Percentiles rank a stretch among this genome's conserved stretches.
These are phyloP conservation scores for Calvatia gigantea DNA, from an alignment of 768 basidiomycete genomes.

Conservation along the genomic window DNA sequence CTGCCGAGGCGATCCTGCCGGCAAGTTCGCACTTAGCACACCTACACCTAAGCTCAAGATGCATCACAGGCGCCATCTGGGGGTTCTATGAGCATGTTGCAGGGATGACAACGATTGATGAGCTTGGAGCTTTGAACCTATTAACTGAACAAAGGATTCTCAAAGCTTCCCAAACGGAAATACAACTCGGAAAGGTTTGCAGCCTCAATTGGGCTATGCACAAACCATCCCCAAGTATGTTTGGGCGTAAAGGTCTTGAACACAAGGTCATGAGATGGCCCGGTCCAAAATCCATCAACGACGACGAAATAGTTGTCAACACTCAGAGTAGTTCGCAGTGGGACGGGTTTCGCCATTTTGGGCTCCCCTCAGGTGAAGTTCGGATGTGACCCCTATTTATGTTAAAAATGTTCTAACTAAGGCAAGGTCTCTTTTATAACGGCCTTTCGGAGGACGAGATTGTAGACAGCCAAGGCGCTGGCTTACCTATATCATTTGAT, in stretches of 20 bases:
- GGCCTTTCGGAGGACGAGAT: conserved; percentile 18
- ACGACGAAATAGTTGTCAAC: conserved; percentile 22
- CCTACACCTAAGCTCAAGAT: not conserved
- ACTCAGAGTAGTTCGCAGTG: conserved; percentile 24
- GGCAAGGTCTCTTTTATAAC: conserved; percentile 22
- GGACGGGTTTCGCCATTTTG: conserved; percentile 20
- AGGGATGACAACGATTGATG: conserved; percentile 13
- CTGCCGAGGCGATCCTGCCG: conserved; percentile 18
- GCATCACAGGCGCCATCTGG: conserved; percentile 20
- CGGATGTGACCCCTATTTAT: not conserved
- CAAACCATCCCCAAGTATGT: conserved; percentile 18
- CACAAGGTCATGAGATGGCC: conserved; percentile 18
- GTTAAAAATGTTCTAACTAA: not conserved
- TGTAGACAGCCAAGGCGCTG: conserved; percentile 14
- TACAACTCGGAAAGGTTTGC: conserved; percentile 18
- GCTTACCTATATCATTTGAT: conserved; percentile 13
- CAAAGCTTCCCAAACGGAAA: conserved; percentile 18
- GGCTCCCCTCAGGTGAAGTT: not conserved
- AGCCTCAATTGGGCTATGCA: conserved; percentile 23
- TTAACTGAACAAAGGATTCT: conserved; percentile 20
- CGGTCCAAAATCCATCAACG: conserved; percentile 13
- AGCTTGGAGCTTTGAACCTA: conserved; percentile 22
- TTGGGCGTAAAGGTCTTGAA: conserved; percentile 17
- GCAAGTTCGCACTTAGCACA: conserved; percentile 6
- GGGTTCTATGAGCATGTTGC: conserved; percentile 24